phyloP scores from a whole-genome alignment of 192 early-diverging fungal genomes.

The Coemansia sp. region DNA sequence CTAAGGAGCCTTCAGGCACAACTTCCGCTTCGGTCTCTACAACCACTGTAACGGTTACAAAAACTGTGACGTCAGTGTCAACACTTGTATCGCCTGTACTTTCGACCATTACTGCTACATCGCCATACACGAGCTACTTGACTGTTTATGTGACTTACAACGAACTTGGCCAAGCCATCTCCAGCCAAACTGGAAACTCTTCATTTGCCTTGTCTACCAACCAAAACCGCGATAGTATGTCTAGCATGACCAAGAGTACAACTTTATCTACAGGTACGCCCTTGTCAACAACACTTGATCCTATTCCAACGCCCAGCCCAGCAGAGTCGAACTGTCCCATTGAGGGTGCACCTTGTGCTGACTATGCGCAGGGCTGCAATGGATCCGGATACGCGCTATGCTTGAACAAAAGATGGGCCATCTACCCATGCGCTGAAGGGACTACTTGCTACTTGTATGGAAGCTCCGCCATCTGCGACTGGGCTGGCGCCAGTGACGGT shows the following conservation, averaged over 20 bases:
- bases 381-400: constrained; percentile 50
- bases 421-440: constrained; percentile 43
- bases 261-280: not conserved
- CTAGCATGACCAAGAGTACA: not conserved
- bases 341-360: constrained; percentile 45
- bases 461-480: constrained; percentile 33
- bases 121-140: constrained; percentile 19
- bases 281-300: not conserved
- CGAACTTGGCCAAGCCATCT: not conserved
- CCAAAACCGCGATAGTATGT: not conserved
- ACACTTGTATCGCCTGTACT: constrained; percentile 20
- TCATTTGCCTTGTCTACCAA: not conserved
- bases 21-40: not conserved
- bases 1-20: constrained; percentile 1
- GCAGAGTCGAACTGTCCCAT: constrained; percentile 26
- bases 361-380: constrained; percentile 42
- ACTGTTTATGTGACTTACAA: constrained; percentile 22
- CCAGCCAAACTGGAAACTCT: not conserved
- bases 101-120: constrained; percentile 12
- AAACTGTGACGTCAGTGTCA: constrained; percentile 33
- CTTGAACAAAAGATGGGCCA: constrained; percentile 43
- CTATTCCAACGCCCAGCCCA: constrained; percentile 13
- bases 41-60: constrained; percentile 18
- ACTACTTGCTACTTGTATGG: constrained; percentile 46
- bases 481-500: constrained; percentile 29